Percentiles rank a stretch among this genome's conserved stretches.
Conservation (phyloP, 1,284 basidiomycete species). For the Puccinia polysora region DNA sequence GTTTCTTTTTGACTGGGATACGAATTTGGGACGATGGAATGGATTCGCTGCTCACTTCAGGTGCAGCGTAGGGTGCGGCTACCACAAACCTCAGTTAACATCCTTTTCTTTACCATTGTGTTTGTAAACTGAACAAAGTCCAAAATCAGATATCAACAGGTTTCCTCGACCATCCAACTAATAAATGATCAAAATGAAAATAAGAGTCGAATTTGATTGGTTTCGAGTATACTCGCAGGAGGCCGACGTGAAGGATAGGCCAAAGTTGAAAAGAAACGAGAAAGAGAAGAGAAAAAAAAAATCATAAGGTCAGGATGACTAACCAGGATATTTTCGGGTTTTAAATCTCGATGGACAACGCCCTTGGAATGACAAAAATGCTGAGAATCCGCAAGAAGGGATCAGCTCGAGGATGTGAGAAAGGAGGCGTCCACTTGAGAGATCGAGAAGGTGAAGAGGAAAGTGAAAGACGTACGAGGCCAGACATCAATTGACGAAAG, state of each 20-base stretch:
- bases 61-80: slow-evolving; percentile 92
- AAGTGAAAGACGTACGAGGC: slow-evolving; percentile 56
- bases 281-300: not conserved
- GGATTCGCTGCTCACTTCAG: slow-evolving; percentile 62
- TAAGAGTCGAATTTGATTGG: too few relatives aligned
- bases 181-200: slow-evolving; percentile 13
- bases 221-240: too few relatives aligned
- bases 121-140: slow-evolving; percentile 83
- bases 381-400: slow-evolving; percentile 2
- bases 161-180: slow-evolving; percentile 46
- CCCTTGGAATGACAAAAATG: slow-evolving; percentile 55
- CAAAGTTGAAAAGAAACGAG: too few relatives aligned
- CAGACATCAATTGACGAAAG: slow-evolving; percentile 80
- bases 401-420: too few relatives aligned
- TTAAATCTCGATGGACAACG: slow-evolving; percentile 56
- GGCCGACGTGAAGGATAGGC: too few relatives aligned
- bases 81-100: slow-evolving; percentile 77
- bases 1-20: not conserved
- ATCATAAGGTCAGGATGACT: slow-evolving; percentile 43
- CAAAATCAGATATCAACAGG: slow-evolving; percentile 93
- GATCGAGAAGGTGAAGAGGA: too few relatives aligned
- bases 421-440: not conserved
- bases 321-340: slow-evolving; percentile 56
- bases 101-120: slow-evolving; percentile 78
- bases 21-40: not conserved